phyloP scores from a whole-genome alignment of 257 asterid genomes.

The Solanum chiquidenum region DNA sequence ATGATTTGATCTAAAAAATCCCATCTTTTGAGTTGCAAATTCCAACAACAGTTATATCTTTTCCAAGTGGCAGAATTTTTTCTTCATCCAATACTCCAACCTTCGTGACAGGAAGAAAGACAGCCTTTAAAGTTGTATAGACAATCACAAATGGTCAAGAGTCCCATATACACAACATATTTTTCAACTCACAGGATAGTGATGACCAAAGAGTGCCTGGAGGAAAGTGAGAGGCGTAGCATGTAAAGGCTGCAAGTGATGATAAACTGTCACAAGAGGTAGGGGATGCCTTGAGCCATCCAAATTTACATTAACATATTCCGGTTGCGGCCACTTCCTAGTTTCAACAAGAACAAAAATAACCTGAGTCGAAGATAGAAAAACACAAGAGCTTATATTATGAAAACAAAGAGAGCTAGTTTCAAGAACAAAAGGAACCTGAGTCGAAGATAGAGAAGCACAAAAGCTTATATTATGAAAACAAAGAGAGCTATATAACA shows the following conservation, averaged over 20 bases:
- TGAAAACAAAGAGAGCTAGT: conserved; percentile 6
- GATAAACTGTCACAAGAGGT: conserved; percentile 71
- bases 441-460: conserved; percentile 1
- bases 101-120: conserved; percentile 25
- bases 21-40: conserved; percentile 52
- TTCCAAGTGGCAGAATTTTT: conserved; percentile 77
- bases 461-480: background rate
- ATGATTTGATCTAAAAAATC: conserved; percentile 55
- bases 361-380: conserved; percentile 36
- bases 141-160: background rate
- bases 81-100: conserved; percentile 83
- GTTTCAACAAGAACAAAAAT: conserved; percentile 70
- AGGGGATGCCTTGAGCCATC: conserved; percentile 77
- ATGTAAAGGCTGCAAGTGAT: conserved; percentile 50
- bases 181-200: conserved; percentile 69
- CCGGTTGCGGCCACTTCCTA: conserved; percentile 48
- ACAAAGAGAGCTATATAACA: background rate
- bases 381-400: background rate
- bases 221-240: conserved; percentile 69
- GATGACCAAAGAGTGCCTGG: conserved; percentile 81
- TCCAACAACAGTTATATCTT: conserved; percentile 77
- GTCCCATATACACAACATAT: background rate
- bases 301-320: conserved; percentile 64
- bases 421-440: conserved; percentile 88
- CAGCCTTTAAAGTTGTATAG: background rate